Percentiles rank a stretch among this genome's conserved stretches.
These are phyloP conservation scores for Candida tammaniensis DNA, from an alignment of 805 yeast genomes.

Conservation along the genomic window DNA sequence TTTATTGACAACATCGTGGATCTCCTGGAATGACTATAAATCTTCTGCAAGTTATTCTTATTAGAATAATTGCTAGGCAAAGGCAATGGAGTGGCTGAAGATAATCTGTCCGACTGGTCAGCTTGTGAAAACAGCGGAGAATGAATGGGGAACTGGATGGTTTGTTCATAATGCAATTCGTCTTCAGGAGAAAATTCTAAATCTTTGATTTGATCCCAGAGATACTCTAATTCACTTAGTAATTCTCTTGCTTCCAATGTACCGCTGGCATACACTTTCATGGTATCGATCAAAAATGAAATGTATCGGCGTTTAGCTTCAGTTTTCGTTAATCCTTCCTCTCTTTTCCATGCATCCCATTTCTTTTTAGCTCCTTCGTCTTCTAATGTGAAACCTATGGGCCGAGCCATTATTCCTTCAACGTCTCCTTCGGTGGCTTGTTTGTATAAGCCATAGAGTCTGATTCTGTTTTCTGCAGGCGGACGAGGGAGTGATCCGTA, in stretches of 20 bases:
- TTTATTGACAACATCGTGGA: conserved; percentile 33
- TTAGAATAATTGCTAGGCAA: conserved; percentile 25
- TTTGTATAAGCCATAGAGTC: conserved; percentile 77
- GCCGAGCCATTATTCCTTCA: conserved; percentile 62
- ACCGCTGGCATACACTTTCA: conserved; percentile 66
- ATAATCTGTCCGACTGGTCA: conserved; percentile 31
- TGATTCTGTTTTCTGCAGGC: conserved; percentile 65
- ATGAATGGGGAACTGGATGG: conserved; percentile 27
- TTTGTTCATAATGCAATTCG: conserved; percentile 20
- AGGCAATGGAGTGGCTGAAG: conserved; percentile 37
- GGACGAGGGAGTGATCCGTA: conserved; percentile 71
- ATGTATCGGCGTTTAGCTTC: conserved; percentile 77
- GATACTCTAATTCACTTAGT: conserved; percentile 62
- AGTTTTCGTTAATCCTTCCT: conserved; percentile 62
- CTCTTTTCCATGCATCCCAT: conserved; percentile 84
- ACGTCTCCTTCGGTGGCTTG: conserved; percentile 91
- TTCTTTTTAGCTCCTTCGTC: conserved; percentile 68
- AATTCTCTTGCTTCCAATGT: conserved; percentile 65
- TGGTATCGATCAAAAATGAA: conserved; percentile 64
- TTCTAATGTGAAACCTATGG: conserved; percentile 56
- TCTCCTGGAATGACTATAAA: conserved; percentile 43
- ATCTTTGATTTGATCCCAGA: conserved; percentile 73
- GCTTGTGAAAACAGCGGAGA: conserved; percentile 30
- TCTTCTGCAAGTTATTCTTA: conserved; percentile 35
- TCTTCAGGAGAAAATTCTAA: conserved; percentile 31